Evolutionary conservation across 2,329 filamentous ascomycete species (phyloP), one percentile per base, ranked within the genome.

Genomic region (Incumbomyces delicatus): DNA sequence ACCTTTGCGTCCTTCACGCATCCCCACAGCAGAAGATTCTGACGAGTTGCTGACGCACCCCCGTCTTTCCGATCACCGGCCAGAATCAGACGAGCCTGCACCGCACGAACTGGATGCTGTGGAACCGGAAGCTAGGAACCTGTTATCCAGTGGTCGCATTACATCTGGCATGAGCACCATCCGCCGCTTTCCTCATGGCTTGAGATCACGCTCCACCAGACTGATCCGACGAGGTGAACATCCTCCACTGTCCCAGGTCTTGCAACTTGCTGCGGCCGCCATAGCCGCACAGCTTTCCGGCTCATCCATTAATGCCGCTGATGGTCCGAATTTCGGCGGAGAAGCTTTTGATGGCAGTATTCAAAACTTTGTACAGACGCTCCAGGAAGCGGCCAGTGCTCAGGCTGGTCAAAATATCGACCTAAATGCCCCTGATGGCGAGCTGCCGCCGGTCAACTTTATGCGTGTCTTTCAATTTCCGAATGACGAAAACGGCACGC

Each of bases 391-490:
- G 22, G 74, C 78, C n/a, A 76, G 75, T 32, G 69, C 75, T 1
- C 69, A 79, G 53, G 60, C 75, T 33, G 69, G 72, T 53, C 57
- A 58, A 39, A 66, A 66, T 22, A 63, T 66, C 37, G 56, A 60
- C 30, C 47, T 61, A 29, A 67, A 60, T 42, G 50, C 58, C 17
- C 58, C 61, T 22, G 68, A 69, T 20, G 67, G 68, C 32, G 67
- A 68, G 29, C 63, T 72, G 7, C 70, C 74, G 10, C 77, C 80
- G 3, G 67, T 83, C 49, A 83, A 83, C 59, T 83, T 83, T 60
- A 75, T 83, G 62, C 70, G 80, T 47, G 81, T 83, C 63, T 84
- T 84, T 61, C 70, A 80, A 39, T 83, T 84, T 61, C 76, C 77
- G 40, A 75, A 78, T 45, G 69, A 73, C 7, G 65, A 68, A 20